Evolutionary conservation across 1,284 basidiomycete species (phyloP).

Genomic region (Cutaneotrichosporon arboriforme): DNA sequence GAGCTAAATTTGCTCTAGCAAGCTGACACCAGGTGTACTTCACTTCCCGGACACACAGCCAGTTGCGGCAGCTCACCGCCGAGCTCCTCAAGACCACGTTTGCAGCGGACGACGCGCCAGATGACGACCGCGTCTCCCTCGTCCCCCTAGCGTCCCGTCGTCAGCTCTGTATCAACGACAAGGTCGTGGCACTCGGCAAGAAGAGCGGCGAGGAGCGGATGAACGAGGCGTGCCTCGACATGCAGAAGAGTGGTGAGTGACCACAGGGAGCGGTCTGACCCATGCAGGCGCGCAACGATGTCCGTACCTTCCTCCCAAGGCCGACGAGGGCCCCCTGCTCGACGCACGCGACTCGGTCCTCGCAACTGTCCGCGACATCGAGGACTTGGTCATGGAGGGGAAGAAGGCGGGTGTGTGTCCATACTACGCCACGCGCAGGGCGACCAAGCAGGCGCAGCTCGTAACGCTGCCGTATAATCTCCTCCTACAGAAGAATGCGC

Average conservation of each 20-base stretch:
- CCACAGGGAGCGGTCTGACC: no score
- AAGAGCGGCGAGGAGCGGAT: conserved; percentile 59
- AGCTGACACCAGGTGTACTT: conserved; percentile 63
- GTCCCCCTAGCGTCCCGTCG: conserved; percentile 85
- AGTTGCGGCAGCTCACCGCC: conserved; percentile 81
- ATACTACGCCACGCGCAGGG: conserved; percentile 83
- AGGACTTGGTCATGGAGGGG: conserved; percentile 78
- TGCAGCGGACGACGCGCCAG: neutral
- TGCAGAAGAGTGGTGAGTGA: conserved; percentile 63
- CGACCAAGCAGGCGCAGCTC: conserved; percentile 84
- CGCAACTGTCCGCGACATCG: conserved; percentile 84
- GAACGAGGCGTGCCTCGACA: conserved; percentile 85
- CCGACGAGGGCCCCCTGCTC: conserved; percentile 67
- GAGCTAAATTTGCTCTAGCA: neutral
- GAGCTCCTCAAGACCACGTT: conserved; percentile 65
- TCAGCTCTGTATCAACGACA: conserved; percentile 88
- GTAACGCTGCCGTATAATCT: conserved; percentile 92
- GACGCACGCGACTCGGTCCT: conserved; percentile 84
- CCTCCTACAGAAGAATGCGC: conserved; percentile 72
- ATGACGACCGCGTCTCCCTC: conserved; percentile 49
- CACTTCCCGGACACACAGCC: conserved; percentile 90
- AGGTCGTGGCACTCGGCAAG: conserved; percentile 43
- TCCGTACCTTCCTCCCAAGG: conserved; percentile 67
- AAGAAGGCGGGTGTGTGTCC: conserved; percentile 68
- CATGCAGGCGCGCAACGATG: conserved; percentile 60